Conservation (phyloP, 2,329 filamentous ascomycete genomes). For the Colletotrichum salicis region DNA sequence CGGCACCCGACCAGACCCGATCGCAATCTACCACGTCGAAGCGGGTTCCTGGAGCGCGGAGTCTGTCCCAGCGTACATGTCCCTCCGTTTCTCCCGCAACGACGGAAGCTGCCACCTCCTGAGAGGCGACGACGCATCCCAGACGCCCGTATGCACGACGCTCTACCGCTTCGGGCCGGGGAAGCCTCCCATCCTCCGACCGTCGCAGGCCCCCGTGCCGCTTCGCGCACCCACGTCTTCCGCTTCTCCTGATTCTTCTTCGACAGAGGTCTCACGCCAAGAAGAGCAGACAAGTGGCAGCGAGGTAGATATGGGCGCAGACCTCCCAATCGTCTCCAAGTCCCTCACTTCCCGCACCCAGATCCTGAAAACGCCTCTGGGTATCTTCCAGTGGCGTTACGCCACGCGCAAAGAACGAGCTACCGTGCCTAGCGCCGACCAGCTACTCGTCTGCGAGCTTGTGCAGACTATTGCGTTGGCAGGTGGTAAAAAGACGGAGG, state of each 20-base stretch:
- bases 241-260: conserved; percentile 14
- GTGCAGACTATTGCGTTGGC: conserved; percentile 47
- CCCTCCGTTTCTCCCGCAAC: conserved; percentile 56
- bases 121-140: conserved; percentile 48
- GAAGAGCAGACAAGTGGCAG: conserved; percentile 41
- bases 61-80: conserved; percentile 54
- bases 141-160: conserved; percentile 56
- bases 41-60: conserved; percentile 37
- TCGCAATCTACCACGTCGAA: conserved; percentile 55
- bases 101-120: conserved; percentile 62
- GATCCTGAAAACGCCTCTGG: conserved; percentile 58
- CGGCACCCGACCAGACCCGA: conserved; percentile 49
- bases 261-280: conserved; percentile 38
- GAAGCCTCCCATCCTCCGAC: conserved; percentile 58
- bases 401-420: conserved; percentile 57
- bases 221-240: conserved; percentile 30
- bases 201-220: conserved; percentile 35
- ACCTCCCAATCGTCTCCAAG: conserved; percentile 44
- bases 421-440: conserved; percentile 50
- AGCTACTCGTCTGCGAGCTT: conserved; percentile 62
- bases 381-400: conserved; percentile 68
- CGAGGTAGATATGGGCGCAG: conserved; percentile 29
- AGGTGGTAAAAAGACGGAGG: conserved; percentile 17
- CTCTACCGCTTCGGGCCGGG: conserved; percentile 68
- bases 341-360: conserved; percentile 59